Percentiles rank a stretch among this genome's conserved stretches.
These are phyloP conservation scores for Tolypocladium tundrense DNA, from an alignment of 2,329 filamentous ascomycete species.

Conservation along the genomic window DNA sequence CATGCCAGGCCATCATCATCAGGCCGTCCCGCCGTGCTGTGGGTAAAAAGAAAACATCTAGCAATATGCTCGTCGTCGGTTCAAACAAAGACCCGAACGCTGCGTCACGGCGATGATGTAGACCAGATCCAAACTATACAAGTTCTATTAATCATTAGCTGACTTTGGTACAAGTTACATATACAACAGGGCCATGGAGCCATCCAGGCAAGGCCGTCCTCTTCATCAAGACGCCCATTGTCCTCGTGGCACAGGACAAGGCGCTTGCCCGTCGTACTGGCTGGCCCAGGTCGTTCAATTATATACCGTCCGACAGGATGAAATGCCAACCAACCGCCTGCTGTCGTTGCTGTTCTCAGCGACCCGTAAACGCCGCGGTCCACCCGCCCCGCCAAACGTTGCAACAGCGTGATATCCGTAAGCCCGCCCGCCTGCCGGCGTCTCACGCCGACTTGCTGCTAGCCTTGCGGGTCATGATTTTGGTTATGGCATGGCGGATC, in stretches of 20 bases:
- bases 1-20: background rate
- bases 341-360: background rate
- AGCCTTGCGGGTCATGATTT: slow-evolving; percentile 64
- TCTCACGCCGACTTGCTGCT: slow-evolving; percentile 24
- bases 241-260: too few relatives aligned
- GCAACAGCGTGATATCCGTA: background rate
- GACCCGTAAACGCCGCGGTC: background rate
- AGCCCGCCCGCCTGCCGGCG: background rate
- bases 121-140: background rate
- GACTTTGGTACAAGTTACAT: background rate
- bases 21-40: too few relatives aligned
- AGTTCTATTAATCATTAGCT: background rate
- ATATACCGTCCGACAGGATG: background rate
- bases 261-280: background rate
- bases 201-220: background rate
- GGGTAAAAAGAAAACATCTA: too few relatives aligned
- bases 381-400: background rate
- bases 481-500: slow-evolving; percentile 88
- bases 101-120: background rate
- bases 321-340: background rate
- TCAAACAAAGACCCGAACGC: background rate
- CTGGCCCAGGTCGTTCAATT: background rate
- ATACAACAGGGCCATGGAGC: background rate
- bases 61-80: background rate
- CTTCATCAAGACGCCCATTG: background rate